Conservation (phyloP, 257 asterid genomes). For the Scutellaria barbata region DNA sequence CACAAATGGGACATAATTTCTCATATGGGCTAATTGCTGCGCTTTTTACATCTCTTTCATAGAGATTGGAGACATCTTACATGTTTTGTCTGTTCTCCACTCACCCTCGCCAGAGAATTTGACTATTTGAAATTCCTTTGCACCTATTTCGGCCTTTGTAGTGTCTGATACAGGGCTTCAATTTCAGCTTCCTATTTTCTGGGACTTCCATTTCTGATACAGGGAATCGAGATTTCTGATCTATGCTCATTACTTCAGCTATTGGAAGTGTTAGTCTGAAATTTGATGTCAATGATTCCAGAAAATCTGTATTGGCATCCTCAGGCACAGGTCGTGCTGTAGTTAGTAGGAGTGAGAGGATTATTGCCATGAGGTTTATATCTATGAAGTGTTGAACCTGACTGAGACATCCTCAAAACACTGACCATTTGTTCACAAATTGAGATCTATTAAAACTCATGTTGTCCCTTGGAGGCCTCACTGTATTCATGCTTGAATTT, state of each 20-base stretch:
- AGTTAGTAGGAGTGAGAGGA: constrained; percentile 12
- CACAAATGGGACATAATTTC: not conserved
- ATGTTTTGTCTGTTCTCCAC: constrained; percentile 3
- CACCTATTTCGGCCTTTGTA: not conserved
- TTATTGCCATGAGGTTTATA: constrained; percentile 9
- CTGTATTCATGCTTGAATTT: constrained; percentile 15
- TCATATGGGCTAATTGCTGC: not conserved
- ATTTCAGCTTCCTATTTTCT: no score
- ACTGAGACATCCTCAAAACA: not conserved
- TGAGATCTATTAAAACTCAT: not conserved
- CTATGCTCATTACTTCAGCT: no score
- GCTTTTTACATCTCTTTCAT: not conserved
- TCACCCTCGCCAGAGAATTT: not conserved
- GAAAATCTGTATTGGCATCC: no score
- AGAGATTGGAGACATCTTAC: not conserved
- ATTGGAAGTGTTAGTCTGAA: no score
- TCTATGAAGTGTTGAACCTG: constrained; percentile 9
- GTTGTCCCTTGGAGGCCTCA: constrained; percentile 29
- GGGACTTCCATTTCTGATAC: no score
- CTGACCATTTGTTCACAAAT: constrained; percentile 10
- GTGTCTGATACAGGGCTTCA: no score
- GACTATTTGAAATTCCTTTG: not conserved
- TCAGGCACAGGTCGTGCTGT: not conserved
- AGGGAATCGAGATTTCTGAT: no score
- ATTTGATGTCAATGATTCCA: no score